Conservation (phyloP, 2,329 filamentous ascomycete genomes). For the Tolypocladium sp. region DNA sequence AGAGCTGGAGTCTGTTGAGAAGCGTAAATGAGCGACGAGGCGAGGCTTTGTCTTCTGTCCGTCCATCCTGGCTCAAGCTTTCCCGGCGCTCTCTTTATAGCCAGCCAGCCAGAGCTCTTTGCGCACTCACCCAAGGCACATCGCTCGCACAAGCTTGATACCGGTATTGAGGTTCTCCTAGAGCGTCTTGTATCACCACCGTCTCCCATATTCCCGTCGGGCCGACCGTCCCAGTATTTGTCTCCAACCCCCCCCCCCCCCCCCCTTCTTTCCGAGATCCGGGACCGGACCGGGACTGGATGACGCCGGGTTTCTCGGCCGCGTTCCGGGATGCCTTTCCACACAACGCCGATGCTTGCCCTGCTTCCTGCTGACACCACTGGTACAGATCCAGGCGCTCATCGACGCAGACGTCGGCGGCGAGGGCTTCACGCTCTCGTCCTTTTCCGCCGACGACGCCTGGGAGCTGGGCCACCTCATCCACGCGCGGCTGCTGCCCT, state of each 20-base stretch:
- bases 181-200: background rate
- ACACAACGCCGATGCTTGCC: background rate
- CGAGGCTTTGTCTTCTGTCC: background rate
- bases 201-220: background rate
- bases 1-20: background rate
- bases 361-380: background rate
- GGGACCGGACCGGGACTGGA: background rate
- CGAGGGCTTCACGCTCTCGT: slow-evolving; percentile 33
- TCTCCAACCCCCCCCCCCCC: background rate
- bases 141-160: background rate
- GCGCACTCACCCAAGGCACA: no score
- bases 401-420: slow-evolving; percentile 18
- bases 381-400: slow-evolving; percentile 16
- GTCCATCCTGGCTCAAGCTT: background rate
- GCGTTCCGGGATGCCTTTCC: background rate
- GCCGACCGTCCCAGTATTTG: background rate
- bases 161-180: background rate
- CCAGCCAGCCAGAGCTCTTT: background rate
- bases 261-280: background rate
- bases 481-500: slow-evolving; percentile 49
- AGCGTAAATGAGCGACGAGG: background rate
- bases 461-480: slow-evolving; percentile 57
- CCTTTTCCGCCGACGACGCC: slow-evolving; percentile 56
- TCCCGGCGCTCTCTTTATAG: background rate
- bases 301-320: background rate